Base-by-base conservation (phyloP, 2,329 filamentous ascomycete genomes). In the Colletotrichum agaves region DNA sequence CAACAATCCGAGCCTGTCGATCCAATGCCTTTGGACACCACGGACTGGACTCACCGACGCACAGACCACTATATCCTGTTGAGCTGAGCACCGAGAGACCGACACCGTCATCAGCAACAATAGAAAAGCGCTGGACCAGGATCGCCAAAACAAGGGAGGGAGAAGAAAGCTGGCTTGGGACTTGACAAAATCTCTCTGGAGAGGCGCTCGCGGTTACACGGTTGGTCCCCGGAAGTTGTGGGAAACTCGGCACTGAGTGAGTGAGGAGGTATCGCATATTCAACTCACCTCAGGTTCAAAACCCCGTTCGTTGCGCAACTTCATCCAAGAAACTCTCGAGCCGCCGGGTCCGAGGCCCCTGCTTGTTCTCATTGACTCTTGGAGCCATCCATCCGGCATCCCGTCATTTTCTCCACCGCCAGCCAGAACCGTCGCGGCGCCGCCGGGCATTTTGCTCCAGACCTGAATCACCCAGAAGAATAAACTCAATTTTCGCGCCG, bases 401-500 rank as follows among this genome's bases (percentile, higher is more conserved):
- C 49, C 49, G 49, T 37, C 49, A 37, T 44, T 19, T 53, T 53
- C 15, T 37, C 49, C 49, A 35, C 27, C n/a, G 15, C 49, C 31
- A n/a, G n/a, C 49, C 27, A 35, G 10, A 5, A 13, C 10, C 35
- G 10, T 8, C 35, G 12, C 35, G 35, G 35, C 35, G 35, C 46
- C 17, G 39, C 39, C 57, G 62, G 62, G 62, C 33, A 17, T 46
- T 65, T 61, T 65, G 57, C 62, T 65, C 62, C 57, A 61, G 62
- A 31, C 62, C 57, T 55, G 62, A 31, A 52, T 49, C 19, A 21
- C 44, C 61, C 44, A 23, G 46, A 19, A 23, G 23, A 64, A 39
- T 19, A 41, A 64, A 61, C 44, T 50, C 56, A 64, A 52, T 46
- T 53, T 64, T 31, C 10, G 60, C 60, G 60, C 31, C 52, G 27